A percentile compares a stretch with the other conserved stretches of the same genome.
Evolutionary conservation across 768 basidiomycete species (phyloP).

Genomic region (Plicaturopsis crispa): DNA sequence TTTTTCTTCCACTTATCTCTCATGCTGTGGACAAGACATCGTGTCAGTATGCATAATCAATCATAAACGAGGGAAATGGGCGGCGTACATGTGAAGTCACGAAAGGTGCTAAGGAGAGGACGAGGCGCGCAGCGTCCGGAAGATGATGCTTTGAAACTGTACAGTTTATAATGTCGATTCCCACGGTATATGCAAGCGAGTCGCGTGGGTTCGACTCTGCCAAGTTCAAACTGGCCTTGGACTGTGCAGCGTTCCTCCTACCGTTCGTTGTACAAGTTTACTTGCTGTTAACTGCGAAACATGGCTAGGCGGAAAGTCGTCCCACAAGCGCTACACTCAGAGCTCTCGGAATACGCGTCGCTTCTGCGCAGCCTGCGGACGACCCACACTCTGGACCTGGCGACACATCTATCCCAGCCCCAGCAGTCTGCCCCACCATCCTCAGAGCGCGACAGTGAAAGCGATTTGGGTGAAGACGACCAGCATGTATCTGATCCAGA

Average conservation of each 20-base stretch:
- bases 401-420: conserved; percentile 35
- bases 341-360: conserved; percentile 61
- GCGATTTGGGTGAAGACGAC: conserved; percentile 18
- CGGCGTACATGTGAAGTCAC: too few relatives aligned
- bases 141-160: not conserved
- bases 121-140: not conserved
- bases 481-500: not conserved
- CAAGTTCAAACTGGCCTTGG: too few relatives aligned
- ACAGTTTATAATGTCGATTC: too few relatives aligned
- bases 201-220: too few relatives aligned
- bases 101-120: not conserved
- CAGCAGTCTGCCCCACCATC: conserved; percentile 13
- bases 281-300: too few relatives aligned
- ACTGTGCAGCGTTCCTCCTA: conserved; percentile 2
- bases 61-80: not conserved
- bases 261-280: too few relatives aligned
- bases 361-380: conserved; percentile 60
- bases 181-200: too few relatives aligned
- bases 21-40: conserved; percentile 40
- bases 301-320: conserved; percentile 38
- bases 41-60: not conserved
- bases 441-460: conserved; percentile 14
- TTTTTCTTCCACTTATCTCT: conserved; percentile 99
- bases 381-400: conserved; percentile 48
- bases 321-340: conserved; percentile 49